Evolutionary conservation across 2,329 filamentous ascomycete genomes (phyloP), one percentile per base, ranked within the genome.

Genomic region (Fusarium sp.): DNA sequence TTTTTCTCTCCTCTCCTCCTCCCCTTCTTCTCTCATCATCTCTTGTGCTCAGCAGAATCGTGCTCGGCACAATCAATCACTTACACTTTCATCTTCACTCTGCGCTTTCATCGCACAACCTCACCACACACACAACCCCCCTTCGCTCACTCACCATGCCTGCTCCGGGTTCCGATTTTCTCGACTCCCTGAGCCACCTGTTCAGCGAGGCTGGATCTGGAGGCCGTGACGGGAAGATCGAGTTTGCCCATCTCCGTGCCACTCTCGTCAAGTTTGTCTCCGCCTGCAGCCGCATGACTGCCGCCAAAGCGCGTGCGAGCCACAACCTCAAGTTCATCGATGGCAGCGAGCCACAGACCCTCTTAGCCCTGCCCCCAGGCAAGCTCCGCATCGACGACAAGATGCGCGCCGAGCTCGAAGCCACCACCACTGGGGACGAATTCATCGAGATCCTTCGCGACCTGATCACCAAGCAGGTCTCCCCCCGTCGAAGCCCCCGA

Each of bases 171-270:
- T n/a, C n/a, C 5, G 69, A 77, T 8, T 77, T 80, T 25, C 60
- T 71, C 23, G 41, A 45, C 0, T 77, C 68, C 2, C 34, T 80
- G 6, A 41, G 39, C 9, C 10, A 41, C 0, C 41, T 80, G 13
- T 80, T 80, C n/a, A 18, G 50, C n/a, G 78, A 80, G 62, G 70
- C 72, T 16, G 62, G 58, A 13, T 9, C 25, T 7, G 66, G 67
- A 1, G 54, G 62, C 2, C 72, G 62, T 30, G 45, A 61, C 18
- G 54, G 50, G 9, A 7, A 61, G 0, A 35, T 56, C 20, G 74
- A 78, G 34, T 79, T 80, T 18, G 6, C 45, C 2, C 48, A 67
- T 14, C 27, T 78, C 5, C 64, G 70, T 25, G 7, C 63, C 3
- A 39, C 16, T 10, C 65, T 80, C 4, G 23, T 79, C 32, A 27